phyloP scores from a whole-genome alignment of 108 stramenopile species.

The Cyclostephanos tholiformis region DNA sequence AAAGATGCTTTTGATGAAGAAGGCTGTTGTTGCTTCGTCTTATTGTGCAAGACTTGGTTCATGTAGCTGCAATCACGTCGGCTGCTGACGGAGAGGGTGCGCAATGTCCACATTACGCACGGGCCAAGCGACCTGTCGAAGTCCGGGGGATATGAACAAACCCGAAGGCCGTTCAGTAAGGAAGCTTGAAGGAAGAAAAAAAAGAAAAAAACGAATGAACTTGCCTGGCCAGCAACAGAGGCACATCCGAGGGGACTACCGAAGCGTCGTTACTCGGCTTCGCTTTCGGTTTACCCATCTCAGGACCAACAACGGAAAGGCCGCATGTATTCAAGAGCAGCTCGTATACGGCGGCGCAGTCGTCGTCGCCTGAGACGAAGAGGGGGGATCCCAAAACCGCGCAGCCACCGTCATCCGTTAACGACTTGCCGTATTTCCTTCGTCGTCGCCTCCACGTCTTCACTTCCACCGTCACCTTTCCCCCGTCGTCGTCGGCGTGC shows the following conservation, averaged over 20 bases:
- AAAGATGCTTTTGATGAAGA: constrained; percentile 25
- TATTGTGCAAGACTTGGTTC: constrained; percentile 17
- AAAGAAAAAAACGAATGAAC: not conserved
- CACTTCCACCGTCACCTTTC: constrained; percentile 33
- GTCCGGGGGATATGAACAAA: not conserved
- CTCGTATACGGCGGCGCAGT: constrained; percentile 64
- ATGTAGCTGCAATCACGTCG: constrained; percentile 36
- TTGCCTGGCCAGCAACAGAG: constrained; percentile 44
- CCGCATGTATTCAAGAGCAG: constrained; percentile 63
- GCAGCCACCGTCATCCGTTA: not conserved
- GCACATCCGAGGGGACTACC: constrained; percentile 46
- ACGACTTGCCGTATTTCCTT: not conserved
- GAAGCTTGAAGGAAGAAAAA: not conserved
- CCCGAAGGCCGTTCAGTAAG: not conserved
- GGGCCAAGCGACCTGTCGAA: constrained; percentile 53
- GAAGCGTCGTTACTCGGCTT: not conserved
- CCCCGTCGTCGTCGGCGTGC: constrained; percentile 40
- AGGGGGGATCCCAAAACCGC: constrained; percentile 28
- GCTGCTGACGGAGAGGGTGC: constrained; percentile 37
- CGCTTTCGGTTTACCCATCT: not conserved
- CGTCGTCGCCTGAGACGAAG: constrained; percentile 56
- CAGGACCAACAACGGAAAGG: constrained; percentile 5
- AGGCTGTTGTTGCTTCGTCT: constrained; percentile 5
- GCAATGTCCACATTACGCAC: constrained; percentile 54
- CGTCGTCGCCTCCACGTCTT: constrained; percentile 20